Evolutionary conservation across 2,329 filamentous ascomycete genomes (phyloP).

Genomic region (Talaromyces sp.): DNA sequence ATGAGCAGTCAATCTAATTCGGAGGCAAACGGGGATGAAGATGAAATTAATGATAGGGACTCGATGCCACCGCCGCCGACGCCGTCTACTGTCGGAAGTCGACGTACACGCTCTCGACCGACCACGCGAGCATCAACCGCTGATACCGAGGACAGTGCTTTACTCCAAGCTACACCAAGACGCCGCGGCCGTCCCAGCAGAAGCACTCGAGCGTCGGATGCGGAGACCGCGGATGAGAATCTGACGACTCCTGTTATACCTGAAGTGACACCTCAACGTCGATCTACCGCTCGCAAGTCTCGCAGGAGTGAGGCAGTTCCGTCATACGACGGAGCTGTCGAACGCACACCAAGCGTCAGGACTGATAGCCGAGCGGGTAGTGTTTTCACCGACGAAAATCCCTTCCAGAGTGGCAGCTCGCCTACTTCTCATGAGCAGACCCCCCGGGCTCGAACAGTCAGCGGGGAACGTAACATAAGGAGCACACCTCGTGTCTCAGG

Average conservation of each 20-base stretch:
- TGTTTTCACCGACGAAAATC: constrained; percentile 84
- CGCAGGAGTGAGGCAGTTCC: constrained; percentile 44
- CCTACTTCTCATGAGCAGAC: constrained; percentile 48
- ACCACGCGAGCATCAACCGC: constrained; percentile 44
- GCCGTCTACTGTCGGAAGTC: constrained; percentile 49
- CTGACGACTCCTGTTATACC: constrained; percentile 35
- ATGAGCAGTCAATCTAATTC: constrained; percentile 62
- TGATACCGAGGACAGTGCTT: constrained; percentile 30
- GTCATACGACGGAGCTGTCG: constrained; percentile 34
- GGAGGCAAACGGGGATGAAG: constrained; percentile 58
- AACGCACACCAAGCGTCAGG: constrained; percentile 35
- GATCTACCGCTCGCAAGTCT: constrained; percentile 48
- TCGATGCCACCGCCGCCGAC: constrained; percentile 43
- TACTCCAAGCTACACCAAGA: constrained; percentile 27
- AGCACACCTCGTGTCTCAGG: constrained; percentile 44
- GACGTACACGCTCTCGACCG: constrained; percentile 48
- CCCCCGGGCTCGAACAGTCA: constrained; percentile 36
- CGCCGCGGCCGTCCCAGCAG: constrained; percentile 30
- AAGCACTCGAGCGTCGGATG: constrained; percentile 28
- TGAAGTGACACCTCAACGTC: constrained; percentile 28
- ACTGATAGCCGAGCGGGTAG: constrained; percentile 49
- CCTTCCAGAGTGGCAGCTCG: constrained; percentile 82
- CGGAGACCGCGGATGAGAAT: constrained; percentile 28
- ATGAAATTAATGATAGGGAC: constrained; percentile 49
- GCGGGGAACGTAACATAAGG: constrained; percentile 45